Percentiles rank a stretch among this genome's conserved stretches.
These are phyloP conservation scores for Albophoma yamanashiensis DNA, from an alignment of 2,329 filamentous ascomycete species.

Conservation along the genomic window DNA sequence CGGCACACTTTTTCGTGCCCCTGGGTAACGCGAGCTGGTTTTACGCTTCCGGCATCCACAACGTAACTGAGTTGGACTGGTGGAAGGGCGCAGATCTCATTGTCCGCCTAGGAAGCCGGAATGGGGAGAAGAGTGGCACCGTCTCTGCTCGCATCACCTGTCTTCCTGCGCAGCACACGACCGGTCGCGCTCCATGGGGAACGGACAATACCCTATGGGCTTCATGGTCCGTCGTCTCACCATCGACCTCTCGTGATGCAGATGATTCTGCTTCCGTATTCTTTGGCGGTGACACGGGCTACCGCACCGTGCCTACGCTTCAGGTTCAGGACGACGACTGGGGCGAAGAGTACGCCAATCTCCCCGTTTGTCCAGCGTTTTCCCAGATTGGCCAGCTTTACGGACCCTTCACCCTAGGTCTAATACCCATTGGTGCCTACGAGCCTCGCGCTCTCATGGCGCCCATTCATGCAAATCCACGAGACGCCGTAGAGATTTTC, in stretches of 20 bases:
- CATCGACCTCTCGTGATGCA: constrained; percentile 20
- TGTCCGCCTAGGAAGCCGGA: constrained; percentile 21
- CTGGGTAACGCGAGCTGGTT: constrained; percentile 74
- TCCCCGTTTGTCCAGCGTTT: constrained; percentile 68
- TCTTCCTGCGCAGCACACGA: constrained; percentile 69
- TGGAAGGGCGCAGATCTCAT: constrained; percentile 66
- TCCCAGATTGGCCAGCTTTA: constrained; percentile 61
- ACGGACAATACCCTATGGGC: constrained; percentile 66
- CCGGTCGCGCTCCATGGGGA: constrained; percentile 54
- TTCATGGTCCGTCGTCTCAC: constrained; percentile 55
- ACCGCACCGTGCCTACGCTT: constrained; percentile 57
- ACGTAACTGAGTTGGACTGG: constrained; percentile 80
- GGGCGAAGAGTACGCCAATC: constrained; percentile 46
- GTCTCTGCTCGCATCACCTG: constrained; percentile 62
- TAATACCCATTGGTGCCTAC: constrained; percentile 84
- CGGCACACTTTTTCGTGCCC: constrained; percentile 72
- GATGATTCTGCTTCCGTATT: constrained; percentile 44
- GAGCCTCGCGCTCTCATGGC: constrained; percentile 59
- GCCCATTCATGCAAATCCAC: constrained; percentile 68
- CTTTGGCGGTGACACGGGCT: constrained; percentile 78
- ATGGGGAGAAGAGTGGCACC: not conserved
- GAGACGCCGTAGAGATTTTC: constrained; percentile 76
- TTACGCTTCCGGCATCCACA: constrained; percentile 48
- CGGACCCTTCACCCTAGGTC: constrained; percentile 72
- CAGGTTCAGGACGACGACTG: constrained; percentile 55